A percentile compares a stretch with the other conserved stretches of the same genome.
Evolutionary conservation across 2,329 filamentous ascomycete species (phyloP).

Genomic region (Colletotrichum falcatum): DNA sequence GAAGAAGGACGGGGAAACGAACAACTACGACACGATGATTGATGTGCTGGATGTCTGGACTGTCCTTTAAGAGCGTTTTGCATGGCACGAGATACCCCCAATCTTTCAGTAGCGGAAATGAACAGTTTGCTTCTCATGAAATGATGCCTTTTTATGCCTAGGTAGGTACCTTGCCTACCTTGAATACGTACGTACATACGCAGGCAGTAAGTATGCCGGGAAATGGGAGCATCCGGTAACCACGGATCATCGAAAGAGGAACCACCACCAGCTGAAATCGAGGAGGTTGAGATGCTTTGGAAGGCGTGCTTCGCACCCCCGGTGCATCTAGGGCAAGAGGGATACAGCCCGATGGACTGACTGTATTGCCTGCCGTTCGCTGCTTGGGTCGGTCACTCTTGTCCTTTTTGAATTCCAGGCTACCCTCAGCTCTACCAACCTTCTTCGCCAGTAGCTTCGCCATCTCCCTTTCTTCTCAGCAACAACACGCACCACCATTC

Average conservation of each 20-base stretch:
- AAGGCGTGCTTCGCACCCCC: not conserved
- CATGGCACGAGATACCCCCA: conserved; percentile 40
- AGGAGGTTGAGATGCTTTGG: not conserved
- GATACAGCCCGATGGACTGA: not conserved
- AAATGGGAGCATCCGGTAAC: not conserved
- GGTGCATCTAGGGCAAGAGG: not conserved
- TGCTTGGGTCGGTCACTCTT: not conserved
- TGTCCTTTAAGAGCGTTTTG: conserved; percentile 36
- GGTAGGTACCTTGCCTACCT: no score
- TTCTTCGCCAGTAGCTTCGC: not conserved
- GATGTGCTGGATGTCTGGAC: conserved; percentile 37
- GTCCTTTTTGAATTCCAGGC: not conserved
- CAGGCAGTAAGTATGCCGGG: no score
- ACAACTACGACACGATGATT: conserved; percentile 30
- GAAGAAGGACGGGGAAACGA: conserved; percentile 4
- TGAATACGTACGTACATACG: no score
- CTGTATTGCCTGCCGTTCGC: not conserved
- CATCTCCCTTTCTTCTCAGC: not conserved
- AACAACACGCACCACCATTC: not conserved
- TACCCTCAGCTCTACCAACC: not conserved
- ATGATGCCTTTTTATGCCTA: no score
- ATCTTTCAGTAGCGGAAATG: conserved; percentile 35
- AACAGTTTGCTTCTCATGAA: not conserved
- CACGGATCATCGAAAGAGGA: not conserved
- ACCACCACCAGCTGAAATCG: not conserved